Evolutionary conservation across 2,329 filamentous ascomycete genomes (phyloP).

Genomic region (Beauveria sp.): DNA sequence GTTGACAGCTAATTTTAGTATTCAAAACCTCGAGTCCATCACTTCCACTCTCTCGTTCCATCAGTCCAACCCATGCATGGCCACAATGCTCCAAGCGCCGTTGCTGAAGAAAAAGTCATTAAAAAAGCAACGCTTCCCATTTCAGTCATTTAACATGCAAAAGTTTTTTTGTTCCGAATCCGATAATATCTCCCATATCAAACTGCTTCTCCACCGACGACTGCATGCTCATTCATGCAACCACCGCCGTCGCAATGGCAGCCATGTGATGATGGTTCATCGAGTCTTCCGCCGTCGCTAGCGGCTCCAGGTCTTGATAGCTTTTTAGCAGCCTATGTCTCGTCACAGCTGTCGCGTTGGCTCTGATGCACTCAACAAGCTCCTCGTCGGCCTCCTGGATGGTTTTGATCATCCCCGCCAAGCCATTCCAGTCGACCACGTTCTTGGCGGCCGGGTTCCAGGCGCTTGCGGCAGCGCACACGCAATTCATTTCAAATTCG

Average conservation of each 20-base stretch:
- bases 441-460: slow-evolving; percentile 31
- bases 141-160: not conserved
- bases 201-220: no score
- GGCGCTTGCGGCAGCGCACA: slow-evolving; percentile 29
- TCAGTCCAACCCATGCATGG: not conserved
- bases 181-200: not conserved
- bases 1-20: no score
- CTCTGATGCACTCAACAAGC: slow-evolving; percentile 18
- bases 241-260: slow-evolving; percentile 7
- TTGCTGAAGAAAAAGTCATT: not conserved
- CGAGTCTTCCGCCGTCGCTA: not conserved
- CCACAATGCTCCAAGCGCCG: not conserved
- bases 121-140: not conserved
- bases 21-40: not conserved
- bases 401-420: slow-evolving; percentile 20
- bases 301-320: slow-evolving; percentile 6
- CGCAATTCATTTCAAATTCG: slow-evolving; percentile 33
- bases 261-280: slow-evolving; percentile 9
- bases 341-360: not conserved
- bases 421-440: slow-evolving; percentile 27
- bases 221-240: not conserved
- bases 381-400: slow-evolving; percentile 23
- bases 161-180: not conserved
- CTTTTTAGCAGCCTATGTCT: not conserved
- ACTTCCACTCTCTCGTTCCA: no score